Evolutionary conservation across 768 basidiomycete species (phyloP).

Genomic region (Kwoniella sp.): DNA sequence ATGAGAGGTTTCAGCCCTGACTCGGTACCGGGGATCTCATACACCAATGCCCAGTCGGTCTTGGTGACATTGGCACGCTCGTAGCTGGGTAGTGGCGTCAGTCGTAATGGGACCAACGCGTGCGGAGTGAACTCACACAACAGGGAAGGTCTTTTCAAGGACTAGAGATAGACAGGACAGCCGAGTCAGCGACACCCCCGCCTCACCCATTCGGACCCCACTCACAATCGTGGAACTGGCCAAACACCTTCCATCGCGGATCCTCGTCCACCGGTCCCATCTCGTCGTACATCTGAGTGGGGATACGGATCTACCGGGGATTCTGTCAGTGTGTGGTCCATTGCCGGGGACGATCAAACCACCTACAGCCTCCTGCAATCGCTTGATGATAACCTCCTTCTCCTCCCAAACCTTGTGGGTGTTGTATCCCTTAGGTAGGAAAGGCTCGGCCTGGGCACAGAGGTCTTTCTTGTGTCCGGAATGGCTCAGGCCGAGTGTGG

Average conservation of each 20-base stretch:
- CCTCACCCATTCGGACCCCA: background rate
- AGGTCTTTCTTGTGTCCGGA: background rate
- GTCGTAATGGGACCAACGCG: no score
- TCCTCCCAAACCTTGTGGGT: conserved; percentile 15
- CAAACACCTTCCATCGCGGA: conserved; percentile 36
- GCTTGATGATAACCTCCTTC: conserved; percentile 36
- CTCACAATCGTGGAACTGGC: conserved; percentile 34
- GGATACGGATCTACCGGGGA: conserved; percentile 27
- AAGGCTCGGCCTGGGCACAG: conserved; percentile 20
- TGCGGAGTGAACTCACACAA: conserved; percentile 32
- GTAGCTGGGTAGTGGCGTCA: conserved; percentile 42
- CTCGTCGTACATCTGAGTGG: conserved; percentile 42
- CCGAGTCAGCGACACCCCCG: background rate
- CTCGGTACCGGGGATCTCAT: conserved; percentile 66
- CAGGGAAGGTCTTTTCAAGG: conserved; percentile 50
- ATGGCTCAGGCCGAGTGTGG: background rate
- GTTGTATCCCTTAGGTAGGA: conserved; percentile 23
- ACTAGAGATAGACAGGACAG: conserved; percentile 2
- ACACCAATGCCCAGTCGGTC: conserved; percentile 66
- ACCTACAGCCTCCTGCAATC: conserved; percentile 34
- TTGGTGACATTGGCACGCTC: conserved; percentile 71
- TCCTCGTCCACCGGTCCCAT: conserved; percentile 43
- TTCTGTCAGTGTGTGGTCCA: background rate
- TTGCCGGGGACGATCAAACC: background rate
- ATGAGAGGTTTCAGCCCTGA: conserved; percentile 64